Conservation (phyloP, 805 yeast species). For the Suhomyces prunicola region DNA sequence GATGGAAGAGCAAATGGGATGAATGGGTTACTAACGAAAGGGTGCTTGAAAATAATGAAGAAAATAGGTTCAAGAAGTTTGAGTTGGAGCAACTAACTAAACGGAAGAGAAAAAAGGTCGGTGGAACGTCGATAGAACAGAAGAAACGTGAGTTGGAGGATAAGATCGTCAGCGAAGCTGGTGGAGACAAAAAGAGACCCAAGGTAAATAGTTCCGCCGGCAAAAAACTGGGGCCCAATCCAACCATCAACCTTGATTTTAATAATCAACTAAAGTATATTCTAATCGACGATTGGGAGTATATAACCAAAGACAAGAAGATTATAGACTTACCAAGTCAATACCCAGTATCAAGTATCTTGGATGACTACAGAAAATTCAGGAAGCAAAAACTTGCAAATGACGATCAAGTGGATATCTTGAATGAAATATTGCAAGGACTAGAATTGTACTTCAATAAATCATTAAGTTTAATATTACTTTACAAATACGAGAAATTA, state of each 20-base stretch:
- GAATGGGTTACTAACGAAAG: constrained; percentile 85
- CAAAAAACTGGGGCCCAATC: constrained; percentile 12
- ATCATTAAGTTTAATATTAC: constrained; percentile 61
- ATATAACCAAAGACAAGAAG: constrained; percentile 74
- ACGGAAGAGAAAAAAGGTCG: constrained; percentile 14
- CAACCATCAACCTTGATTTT: constrained; percentile 63
- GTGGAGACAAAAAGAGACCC: not conserved
- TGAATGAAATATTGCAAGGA: constrained; percentile 70
- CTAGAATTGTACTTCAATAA: constrained; percentile 70
- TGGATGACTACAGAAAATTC: constrained; percentile 48
- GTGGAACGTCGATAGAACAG: constrained; percentile 7
- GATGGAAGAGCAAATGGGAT: constrained; percentile 96
- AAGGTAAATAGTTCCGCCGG: constrained; percentile 1
- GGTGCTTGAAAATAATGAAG: constrained; percentile 64
- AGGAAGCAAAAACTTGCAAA: constrained; percentile 13
- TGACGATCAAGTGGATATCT: constrained; percentile 22
- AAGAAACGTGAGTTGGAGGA: constrained; percentile 1
- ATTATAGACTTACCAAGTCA: constrained; percentile 63
- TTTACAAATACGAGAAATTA: constrained; percentile 74
- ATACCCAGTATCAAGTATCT: constrained; percentile 50
- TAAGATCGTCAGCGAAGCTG: not conserved
- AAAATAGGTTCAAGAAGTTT: constrained; percentile 61
- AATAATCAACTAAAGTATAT: constrained; percentile 65
- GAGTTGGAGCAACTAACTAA: constrained; percentile 43
- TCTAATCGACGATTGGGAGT: constrained; percentile 93